Evolutionary conservation across 2,329 filamentous ascomycete genomes (phyloP).

Genomic region (Claviceps monticola): DNA sequence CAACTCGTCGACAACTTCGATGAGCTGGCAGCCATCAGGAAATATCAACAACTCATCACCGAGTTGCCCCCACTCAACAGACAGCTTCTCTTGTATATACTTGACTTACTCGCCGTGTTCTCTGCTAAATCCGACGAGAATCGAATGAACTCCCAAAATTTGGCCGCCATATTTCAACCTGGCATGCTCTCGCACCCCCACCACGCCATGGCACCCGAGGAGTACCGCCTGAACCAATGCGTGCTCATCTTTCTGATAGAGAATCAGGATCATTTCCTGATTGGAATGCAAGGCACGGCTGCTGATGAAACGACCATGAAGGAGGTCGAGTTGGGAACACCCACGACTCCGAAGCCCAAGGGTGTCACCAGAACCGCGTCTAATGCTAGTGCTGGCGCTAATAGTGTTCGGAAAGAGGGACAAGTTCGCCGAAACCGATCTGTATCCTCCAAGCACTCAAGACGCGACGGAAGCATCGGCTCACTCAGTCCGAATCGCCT

Average conservation of each 20-base stretch:
- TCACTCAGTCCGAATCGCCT: conserved; percentile 48
- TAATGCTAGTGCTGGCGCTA: conserved; percentile 75
- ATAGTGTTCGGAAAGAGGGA: conserved; percentile 71
- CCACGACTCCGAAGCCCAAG: conserved; percentile 32
- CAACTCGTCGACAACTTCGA: conserved; percentile 53
- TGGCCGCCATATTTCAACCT: conserved; percentile 94
- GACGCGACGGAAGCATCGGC: conserved; percentile 57
- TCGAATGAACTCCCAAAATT: conserved; percentile 88
- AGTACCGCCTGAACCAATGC: conserved; percentile 91
- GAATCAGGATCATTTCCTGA: conserved; percentile 95
- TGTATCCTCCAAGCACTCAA: conserved; percentile 77
- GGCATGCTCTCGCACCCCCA: conserved; percentile 87
- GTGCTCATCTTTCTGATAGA: conserved; percentile 96
- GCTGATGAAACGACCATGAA: conserved; percentile 67
- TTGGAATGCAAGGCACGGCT: conserved; percentile 97
- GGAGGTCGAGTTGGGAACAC: conserved; percentile 56
- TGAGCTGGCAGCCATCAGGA: conserved; percentile 58
- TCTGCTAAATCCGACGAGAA: conserved; percentile 94
- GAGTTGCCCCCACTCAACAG: conserved; percentile 86
- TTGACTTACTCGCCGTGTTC: conserved; percentile 91
- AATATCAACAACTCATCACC: conserved; percentile 83
- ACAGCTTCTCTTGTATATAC: conserved; percentile 85
- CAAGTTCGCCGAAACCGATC: conserved; percentile 79
- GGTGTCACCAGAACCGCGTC: conserved; percentile 55
- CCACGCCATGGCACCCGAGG: conserved; percentile 89